Evolutionary conservation across 1,139 yeast genomes (phyloP), one percentile per base, ranked within the genome.

Genomic region (Martiniozyma asiatica): DNA sequence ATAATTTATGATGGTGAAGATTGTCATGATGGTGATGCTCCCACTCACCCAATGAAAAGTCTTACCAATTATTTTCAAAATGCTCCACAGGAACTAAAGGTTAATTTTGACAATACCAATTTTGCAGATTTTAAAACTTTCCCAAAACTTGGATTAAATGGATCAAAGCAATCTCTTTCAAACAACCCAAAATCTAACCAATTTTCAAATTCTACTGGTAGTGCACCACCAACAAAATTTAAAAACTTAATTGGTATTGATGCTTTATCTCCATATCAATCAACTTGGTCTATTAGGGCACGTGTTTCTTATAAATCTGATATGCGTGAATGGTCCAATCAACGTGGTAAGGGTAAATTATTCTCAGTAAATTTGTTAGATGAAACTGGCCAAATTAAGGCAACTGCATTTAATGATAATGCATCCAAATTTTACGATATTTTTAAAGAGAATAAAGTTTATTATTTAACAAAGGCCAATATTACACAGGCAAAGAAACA

Each of bases 341-440:
- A 73, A 35, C 68, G 76, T 46, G 94, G 95, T 37, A 85, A 79
- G 42, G 98, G 98, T 32, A 81, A 82, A 53, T 65, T 92, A 37
- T 84, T 92, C 60, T 79, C 79, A 44, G 84, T 84, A 24, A 82
- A 85, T 44, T 73, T 92, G 41, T 60, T 87, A 40, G 99, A 92
- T 51, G 94, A 92, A 51, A 79, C 95, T 6, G 95, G 93, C 47
- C 98, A 89, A 59, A 92, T 92, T 45, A 71, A 93, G 47, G 97
- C 94, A 11, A 85, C 97, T 7, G 96, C 93, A 4, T 92, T 92
- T 56, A 82, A 81, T 51, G 92, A 84, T 26, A 68, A 71, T 41
- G 96, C 92, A 6, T 94, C 81, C 38, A 73, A 71, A 48, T 78
- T 70, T 47, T 77, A 70, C 56, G 79, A 77, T 43, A 48, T 73